Evolutionary conservation across 169 alveolate species (phyloP).

Genomic region (Eimeria falciformis): DNA sequence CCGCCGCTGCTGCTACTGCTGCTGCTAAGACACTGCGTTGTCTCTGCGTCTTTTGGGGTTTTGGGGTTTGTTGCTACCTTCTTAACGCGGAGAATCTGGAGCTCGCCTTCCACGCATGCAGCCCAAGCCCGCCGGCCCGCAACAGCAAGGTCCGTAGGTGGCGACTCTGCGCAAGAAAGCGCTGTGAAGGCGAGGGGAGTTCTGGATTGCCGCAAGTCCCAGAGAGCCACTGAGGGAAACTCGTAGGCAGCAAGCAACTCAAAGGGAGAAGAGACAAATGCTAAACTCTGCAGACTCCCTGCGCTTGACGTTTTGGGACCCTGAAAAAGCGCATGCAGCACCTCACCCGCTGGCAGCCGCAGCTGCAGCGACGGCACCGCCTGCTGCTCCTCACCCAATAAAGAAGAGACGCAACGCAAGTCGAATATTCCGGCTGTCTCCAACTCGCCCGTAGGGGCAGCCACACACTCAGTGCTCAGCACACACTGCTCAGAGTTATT

Average conservation of each 20-base stretch:
- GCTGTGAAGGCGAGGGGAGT: neutral
- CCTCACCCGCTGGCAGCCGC: neutral
- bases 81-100: neutral
- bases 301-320: neutral
- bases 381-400: slow-evolving; percentile 10
- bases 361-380: neutral
- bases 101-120: slow-evolving; percentile 13
- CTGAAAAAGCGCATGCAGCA: neutral
- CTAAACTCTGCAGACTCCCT: slow-evolving; percentile 18
- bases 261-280: neutral
- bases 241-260: slow-evolving; percentile 56
- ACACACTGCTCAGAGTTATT: neutral
- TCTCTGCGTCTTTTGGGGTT: too few relatives aligned
- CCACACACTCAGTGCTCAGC: slow-evolving; percentile 4
- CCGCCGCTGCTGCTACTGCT: slow-evolving; percentile 18
- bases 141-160: neutral
- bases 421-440: slow-evolving; percentile 28
- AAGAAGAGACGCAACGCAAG: neutral
- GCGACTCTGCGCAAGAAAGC: neutral
- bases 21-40: neutral
- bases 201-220: neutral
- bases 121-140: slow-evolving; percentile 3
- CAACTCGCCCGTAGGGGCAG: slow-evolving; percentile 20
- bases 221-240: neutral
- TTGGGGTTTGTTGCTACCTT: too few relatives aligned